Base-by-base conservation (phyloP, 192 early-diverging fungal species). In the Coemansia sp. region DNA sequence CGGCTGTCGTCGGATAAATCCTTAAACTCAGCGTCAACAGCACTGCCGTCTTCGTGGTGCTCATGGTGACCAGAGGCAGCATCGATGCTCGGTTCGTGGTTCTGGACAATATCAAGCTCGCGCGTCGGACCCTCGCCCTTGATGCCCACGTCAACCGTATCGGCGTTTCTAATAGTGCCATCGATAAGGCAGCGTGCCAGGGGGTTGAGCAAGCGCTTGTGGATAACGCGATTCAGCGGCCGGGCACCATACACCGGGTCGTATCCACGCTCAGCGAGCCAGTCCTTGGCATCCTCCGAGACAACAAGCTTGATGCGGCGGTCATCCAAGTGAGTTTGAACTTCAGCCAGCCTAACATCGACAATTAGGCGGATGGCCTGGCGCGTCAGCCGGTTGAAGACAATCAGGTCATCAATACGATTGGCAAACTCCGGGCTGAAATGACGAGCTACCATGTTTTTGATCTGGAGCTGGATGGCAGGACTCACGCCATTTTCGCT, bases 341-440 rank as follows among this genome's bases (percentile, higher is more conserved):
- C 78, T 58, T 90, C 89, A 13, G 73, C 59, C 11, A 94, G 77
- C 37, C 89, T 87, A 0, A 94, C 84, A 63, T 92, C 85, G 18
- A 91, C 92, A 69, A 94, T 92, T 42, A 84, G 77, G n/a, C 83
- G 83, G 48, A 93, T 89, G n/a, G 85, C 87, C 0, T 45, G 66
- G 62, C 87, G 86, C 1, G 85, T 79, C 9, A 93, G 83, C 4
- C 89, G 77, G 69, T 93, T 93, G 73, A 91, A 91, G 20, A 91
- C 86, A n/a, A 92, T 86, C 66, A 93, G 72, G 63, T 92, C 90
- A 63, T 92, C 91, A 43, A 93, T 87, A 69, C 91, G 87, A 69
- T 93, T 93, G 43, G 85, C 79, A 70, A 93, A 91, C 74, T 93
- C 91, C 35, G 90, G 91, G 24, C 87, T 82, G 63, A 93, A 92